These are phyloP conservation scores for Puya raimondii DNA, from an alignment of 176 grass and related monocot genomes.

Conservation along the genomic window DNA sequence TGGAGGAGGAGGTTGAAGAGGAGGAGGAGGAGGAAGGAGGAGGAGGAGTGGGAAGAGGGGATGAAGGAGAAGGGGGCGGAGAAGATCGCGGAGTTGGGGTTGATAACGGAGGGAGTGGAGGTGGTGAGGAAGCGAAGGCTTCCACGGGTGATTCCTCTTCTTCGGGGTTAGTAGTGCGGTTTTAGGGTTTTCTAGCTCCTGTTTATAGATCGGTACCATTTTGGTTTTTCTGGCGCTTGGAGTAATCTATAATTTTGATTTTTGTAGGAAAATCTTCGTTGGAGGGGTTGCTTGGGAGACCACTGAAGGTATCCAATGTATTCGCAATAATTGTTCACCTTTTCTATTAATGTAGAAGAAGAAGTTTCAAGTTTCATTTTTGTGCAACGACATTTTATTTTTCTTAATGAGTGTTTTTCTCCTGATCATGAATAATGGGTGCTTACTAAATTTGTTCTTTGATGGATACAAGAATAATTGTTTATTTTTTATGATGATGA, in stretches of 20 bases:
- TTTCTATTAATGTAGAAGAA: background rate
- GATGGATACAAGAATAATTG: too few species aligned
- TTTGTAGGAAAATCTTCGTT: constrained; percentile 94
- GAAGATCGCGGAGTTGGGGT: too few species aligned
- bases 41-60: constrained; percentile 24
- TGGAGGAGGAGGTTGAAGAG: constrained; percentile 42
- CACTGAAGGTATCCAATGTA: constrained; percentile 46
- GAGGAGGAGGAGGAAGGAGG: constrained; percentile 33
- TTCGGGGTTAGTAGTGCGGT: constrained; percentile 54
- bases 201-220: too few species aligned
- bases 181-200: background rate
- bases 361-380: background rate
- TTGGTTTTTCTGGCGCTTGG: background rate
- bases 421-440: too few species aligned
- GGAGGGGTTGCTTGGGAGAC: constrained; percentile 99
- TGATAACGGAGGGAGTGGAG: background rate
- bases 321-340: background rate
- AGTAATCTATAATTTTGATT: constrained; percentile 9
- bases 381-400: too few species aligned
- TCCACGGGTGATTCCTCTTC: constrained; percentile 28
- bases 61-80: background rate
- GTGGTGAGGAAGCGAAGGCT: constrained; percentile 31
- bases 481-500: too few species aligned
- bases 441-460: too few species aligned
- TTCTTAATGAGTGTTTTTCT: too few species aligned